phyloP scores from a whole-genome alignment of 225 moss, liverwort and hornwort genomes.

The Pleurozium schreberi region DNA sequence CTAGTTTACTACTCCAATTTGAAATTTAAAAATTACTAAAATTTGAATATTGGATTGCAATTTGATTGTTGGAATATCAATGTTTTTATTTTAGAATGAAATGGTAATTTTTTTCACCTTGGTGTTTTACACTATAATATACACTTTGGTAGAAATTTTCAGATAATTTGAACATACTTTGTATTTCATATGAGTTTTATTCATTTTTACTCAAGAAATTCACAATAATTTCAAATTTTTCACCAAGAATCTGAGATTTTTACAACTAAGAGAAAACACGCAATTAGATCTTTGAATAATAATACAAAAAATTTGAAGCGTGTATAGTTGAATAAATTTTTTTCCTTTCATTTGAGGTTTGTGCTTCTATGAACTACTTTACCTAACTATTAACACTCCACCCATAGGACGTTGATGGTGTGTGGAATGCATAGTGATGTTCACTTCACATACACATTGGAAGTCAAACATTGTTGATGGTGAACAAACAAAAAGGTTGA shows the following conservation, averaged over 20 bases:
- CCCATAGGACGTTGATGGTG: background rate
- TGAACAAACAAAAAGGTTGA: background rate
- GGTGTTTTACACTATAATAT: background rate
- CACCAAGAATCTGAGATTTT: background rate
- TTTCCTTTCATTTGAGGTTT: too few relatives aligned
- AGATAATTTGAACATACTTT: background rate
- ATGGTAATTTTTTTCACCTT: background rate
- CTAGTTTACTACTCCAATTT: too few relatives aligned
- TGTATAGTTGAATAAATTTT: background rate
- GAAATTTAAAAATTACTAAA: too few relatives aligned
- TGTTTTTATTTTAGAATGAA: background rate
- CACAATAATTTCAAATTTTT: background rate
- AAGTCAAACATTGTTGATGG: background rate
- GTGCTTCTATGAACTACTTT: background rate
- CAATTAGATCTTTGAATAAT: background rate
- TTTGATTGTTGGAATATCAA: fast-evolving
- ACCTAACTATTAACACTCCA: background rate
- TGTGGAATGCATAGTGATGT: background rate
- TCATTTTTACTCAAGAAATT: background rate
- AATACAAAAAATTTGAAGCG: too few relatives aligned
- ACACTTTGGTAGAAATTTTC: background rate
- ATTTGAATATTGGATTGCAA: background rate
- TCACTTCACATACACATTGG: too few relatives aligned
- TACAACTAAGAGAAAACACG: background rate
- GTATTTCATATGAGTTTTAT: background rate